A percentile compares a stretch with the other conserved stretches of the same genome.
phyloP scores from a whole-genome alignment of 2,329 filamentous ascomycete genomes.

The Huntiella bhutanensis region DNA sequence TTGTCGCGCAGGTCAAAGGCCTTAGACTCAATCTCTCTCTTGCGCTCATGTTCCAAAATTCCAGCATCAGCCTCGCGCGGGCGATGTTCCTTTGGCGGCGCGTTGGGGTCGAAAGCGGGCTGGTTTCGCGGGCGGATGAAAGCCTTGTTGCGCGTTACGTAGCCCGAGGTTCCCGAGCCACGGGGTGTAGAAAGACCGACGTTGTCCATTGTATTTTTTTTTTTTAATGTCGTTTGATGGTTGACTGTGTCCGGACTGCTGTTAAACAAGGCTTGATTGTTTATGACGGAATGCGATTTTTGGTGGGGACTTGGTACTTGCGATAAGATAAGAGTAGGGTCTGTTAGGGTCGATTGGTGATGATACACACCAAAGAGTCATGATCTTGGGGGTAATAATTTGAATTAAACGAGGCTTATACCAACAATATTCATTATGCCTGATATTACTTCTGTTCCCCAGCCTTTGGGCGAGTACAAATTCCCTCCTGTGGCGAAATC shows the following conservation, averaged over 20 bases:
- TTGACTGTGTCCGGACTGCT: background rate
- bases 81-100: conserved; percentile 50
- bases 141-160: conserved; percentile 89
- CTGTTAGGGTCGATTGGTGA: background rate
- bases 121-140: conserved; percentile 71
- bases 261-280: conserved; percentile 6
- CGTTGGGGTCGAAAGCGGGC: conserved; percentile 40
- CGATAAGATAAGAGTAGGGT: conserved; percentile 8
- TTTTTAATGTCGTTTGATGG: background rate
- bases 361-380: too few relatives aligned
- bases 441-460: background rate
- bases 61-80: conserved; percentile 76
- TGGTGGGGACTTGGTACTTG: background rate
- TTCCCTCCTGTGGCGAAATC: conserved; percentile 72
- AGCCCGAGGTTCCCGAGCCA: conserved; percentile 89
- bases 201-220: conserved; percentile 34
- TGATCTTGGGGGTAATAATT: background rate
- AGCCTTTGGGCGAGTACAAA: conserved; percentile 23
- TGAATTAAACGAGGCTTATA: background rate
- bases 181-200: conserved; percentile 88
- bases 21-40: conserved; percentile 79
- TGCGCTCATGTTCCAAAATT: conserved; percentile 85
- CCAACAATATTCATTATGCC: conserved; percentile 2
- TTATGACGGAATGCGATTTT: background rate
- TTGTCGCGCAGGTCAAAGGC: conserved; percentile 78